These are phyloP conservation scores for Dryadomyces sulphureus DNA, from an alignment of 2,329 filamentous ascomycete species.

Conservation along the genomic window DNA sequence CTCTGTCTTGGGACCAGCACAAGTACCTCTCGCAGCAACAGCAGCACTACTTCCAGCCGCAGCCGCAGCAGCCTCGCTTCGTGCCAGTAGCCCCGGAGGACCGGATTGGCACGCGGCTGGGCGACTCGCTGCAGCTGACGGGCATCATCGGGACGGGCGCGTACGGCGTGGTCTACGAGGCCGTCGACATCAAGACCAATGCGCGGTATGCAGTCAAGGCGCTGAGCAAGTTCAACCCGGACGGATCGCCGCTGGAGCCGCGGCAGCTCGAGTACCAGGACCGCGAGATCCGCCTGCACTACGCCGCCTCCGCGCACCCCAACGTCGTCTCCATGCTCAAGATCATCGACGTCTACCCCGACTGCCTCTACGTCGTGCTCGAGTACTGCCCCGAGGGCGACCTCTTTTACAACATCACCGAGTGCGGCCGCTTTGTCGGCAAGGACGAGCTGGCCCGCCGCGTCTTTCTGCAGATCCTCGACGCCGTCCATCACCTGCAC, in stretches of 20 bases:
- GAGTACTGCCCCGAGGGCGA: constrained; percentile 97
- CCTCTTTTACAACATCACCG: constrained; percentile 93
- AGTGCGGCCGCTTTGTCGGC: constrained; percentile 81
- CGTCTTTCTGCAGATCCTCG: constrained; percentile 87
- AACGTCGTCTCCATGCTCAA: constrained; percentile 90
- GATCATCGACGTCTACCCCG: constrained; percentile 80
- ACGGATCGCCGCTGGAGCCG: constrained; percentile 58
- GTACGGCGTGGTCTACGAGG: constrained; percentile 91
- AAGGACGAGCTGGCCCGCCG: constrained; percentile 78
- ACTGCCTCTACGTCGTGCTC: constrained; percentile 91
- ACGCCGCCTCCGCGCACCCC: constrained; percentile 72
- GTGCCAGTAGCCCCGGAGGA: constrained; percentile 60
- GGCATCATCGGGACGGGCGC: constrained; percentile 83
- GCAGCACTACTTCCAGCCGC: constrained; percentile 22
- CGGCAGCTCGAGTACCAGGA: constrained; percentile 84
- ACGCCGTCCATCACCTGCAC: constrained; percentile 94
- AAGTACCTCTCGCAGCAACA: constrained; percentile 28
- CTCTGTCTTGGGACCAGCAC: constrained; percentile 32
- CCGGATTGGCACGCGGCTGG: constrained; percentile 70
- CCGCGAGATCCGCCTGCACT: constrained; percentile 83
- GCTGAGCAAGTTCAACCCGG: constrained; percentile 73
- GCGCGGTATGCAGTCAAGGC: constrained; percentile 90
- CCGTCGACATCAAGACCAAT: constrained; percentile 68
- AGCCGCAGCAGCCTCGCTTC: constrained; percentile 21
- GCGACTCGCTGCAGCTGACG: constrained; percentile 68